A percentile compares a stretch with the other conserved stretches of the same genome.
phyloP scores from a whole-genome alignment of 805 yeast species.

The Saccharomycopsis oosterbeekiorum region DNA sequence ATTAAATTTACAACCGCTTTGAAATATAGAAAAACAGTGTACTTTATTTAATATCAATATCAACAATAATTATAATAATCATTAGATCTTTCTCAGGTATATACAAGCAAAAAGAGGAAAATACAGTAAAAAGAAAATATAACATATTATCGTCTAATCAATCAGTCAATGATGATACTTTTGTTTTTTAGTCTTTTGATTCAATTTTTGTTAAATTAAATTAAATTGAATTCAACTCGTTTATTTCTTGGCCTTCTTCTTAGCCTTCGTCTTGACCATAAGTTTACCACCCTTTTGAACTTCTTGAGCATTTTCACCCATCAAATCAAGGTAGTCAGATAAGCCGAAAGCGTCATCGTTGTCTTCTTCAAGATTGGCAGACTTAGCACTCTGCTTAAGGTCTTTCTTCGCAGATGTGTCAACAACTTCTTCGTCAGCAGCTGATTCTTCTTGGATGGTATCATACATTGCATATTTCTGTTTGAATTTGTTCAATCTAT shows the following conservation, averaged over 20 bases:
- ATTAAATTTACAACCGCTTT: too few species aligned
- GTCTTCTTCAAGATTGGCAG: slow-evolving; percentile 22
- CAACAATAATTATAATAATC: not conserved
- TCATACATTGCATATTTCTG: slow-evolving; percentile 45
- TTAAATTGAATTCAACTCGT: not conserved
- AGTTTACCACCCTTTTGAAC: slow-evolving; percentile 49
- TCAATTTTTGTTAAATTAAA: not conserved
- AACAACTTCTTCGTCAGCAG: slow-evolving; percentile 1
- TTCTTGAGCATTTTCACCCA: slow-evolving; percentile 48
- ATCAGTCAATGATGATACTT: not conserved
- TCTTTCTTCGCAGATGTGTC: slow-evolving; percentile 24
- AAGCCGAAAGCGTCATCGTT: slow-evolving; percentile 22
- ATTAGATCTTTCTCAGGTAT: too few species aligned
- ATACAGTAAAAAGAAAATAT: too few species aligned
- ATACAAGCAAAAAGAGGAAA: not conserved
- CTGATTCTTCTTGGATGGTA: slow-evolving; percentile 12
- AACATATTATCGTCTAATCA: not conserved
- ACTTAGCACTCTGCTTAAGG: slow-evolving; percentile 20
- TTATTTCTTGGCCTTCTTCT: slow-evolving; percentile 22
- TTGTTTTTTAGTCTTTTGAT: not conserved
- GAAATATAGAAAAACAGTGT: too few species aligned
- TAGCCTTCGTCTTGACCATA: slow-evolving; percentile 36
- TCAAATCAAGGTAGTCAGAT: slow-evolving; percentile 48
- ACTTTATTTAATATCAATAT: too few species aligned
- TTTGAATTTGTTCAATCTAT: slow-evolving; percentile 67